Base-by-base conservation (phyloP, 2,329 filamentous ascomycete species). In the Samsoniella hepiali region DNA sequence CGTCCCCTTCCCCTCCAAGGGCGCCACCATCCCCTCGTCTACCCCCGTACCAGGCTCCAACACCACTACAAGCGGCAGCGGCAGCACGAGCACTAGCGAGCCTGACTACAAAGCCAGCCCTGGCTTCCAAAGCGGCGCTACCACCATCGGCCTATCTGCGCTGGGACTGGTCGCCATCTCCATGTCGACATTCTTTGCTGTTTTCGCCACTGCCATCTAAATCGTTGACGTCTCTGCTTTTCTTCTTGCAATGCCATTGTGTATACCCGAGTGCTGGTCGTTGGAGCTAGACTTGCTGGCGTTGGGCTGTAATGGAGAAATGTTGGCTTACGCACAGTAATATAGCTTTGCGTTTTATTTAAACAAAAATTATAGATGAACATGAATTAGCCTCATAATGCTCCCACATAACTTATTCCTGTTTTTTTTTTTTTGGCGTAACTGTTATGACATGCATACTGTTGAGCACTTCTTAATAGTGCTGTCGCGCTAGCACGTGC, bases 21-120 rank as follows among this genome's bases (percentile, higher is more conserved):
- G 81, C 31, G 82, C 82, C 0, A 66, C 71, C 3, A 84, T 85
- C 38, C 83, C 83, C 1, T 82, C 78, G 11, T 78, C 82, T 3
- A 84, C 80, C 5, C 66, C 70, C 0, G 80, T 76, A 22, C 73
- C 78, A 1, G 76, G 74, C 65, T 77, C 82, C 66, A 70, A 70
- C 65, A 69, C 76, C 63, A 73, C 54, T 10, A 27, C 64, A 55
- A 11, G 64, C 64, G 32, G 44, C 42, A 44, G 45, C 32, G 13
- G 8, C 17, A 58, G 27, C 29, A 47, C 63, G 62, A 11, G 31
- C 17, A 63, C 68, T 36, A 62, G 68, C 27, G 63, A 66, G 6
- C 63, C 68, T 11, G 66, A 68, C 42, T 67, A 63, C 27, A 62
- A 72, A n/a, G 68, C 65, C 47, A 72, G 74, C 32, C 68, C 73